Conservation (phyloP, 805 yeast species). For the Candida fluviatilis region DNA sequence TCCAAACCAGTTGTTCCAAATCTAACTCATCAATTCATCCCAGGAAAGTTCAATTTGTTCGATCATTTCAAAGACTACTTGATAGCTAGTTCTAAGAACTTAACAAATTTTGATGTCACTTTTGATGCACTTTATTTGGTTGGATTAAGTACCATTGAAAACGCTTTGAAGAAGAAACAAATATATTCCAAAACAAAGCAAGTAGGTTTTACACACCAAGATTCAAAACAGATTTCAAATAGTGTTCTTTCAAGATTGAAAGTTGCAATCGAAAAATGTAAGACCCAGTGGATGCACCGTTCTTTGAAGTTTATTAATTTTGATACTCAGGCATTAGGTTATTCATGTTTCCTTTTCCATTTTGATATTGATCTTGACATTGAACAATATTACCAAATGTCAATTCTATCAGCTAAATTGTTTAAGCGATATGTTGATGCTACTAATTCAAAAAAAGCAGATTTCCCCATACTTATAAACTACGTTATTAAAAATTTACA, state of each 20-base stretch:
- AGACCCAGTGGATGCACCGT: not conserved
- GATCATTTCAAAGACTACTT: conserved; percentile 9
- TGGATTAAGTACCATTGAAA: conserved; percentile 2
- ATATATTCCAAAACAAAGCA: not conserved
- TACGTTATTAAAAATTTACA: conserved; percentile 9
- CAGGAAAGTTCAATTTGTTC: conserved; percentile 7
- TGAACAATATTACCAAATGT: conserved; percentile 1
- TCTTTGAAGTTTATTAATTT: not conserved
- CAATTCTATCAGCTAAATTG: not conserved
- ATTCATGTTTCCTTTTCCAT: conserved; percentile 1
- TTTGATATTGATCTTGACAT: conserved; percentile 1
- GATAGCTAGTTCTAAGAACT: not conserved
- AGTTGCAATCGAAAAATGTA: not conserved
- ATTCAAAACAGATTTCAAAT: not conserved
- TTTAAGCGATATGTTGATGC: conserved; percentile 1
- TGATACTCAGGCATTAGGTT: conserved; percentile 2
- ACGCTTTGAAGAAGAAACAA: not conserved
- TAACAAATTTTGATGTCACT: not conserved
- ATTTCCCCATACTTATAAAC: conserved; percentile 1
- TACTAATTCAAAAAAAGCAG: not conserved
- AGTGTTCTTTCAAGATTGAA: conserved; percentile 1
- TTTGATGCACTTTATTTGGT: conserved; percentile 2
- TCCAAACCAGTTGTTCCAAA: conserved; percentile 1
- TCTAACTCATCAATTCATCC: conserved; percentile 5
- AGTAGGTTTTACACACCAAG: not conserved